Evolutionary conservation across 2,329 filamentous ascomycete genomes (phyloP).

Genomic region (Torrubiella hemipterigena): DNA sequence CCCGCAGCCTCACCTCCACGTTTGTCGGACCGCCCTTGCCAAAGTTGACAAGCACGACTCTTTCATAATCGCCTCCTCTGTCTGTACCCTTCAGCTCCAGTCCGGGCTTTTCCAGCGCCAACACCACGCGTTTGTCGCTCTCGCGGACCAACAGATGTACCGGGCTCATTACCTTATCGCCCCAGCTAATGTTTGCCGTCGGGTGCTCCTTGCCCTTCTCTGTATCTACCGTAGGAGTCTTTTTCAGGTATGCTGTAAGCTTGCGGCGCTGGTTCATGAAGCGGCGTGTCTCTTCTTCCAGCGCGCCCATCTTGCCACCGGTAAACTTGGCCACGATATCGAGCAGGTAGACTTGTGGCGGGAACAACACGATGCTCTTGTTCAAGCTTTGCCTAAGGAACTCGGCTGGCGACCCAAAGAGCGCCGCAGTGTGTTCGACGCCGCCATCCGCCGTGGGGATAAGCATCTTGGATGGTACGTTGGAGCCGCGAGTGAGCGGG

Average conservation of each 20-base stretch:
- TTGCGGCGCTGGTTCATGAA: slow-evolving; percentile 36
- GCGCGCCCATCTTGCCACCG: slow-evolving; percentile 13
- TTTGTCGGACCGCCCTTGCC: slow-evolving; percentile 35
- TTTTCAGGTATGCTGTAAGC: slow-evolving; percentile 41
- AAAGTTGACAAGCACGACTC: slow-evolving; percentile 46
- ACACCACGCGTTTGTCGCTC: slow-evolving; percentile 33
- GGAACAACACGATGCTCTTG: slow-evolving; percentile 72
- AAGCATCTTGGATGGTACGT: slow-evolving; percentile 33
- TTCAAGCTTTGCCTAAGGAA: slow-evolving; percentile 56
- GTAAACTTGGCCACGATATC: slow-evolving; percentile 44
- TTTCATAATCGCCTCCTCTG: slow-evolving; percentile 43
- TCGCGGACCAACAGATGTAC: slow-evolving; percentile 30
- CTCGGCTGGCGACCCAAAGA: slow-evolving; percentile 56
- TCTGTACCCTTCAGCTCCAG: slow-evolving; percentile 35
- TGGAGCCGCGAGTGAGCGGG: slow-evolving; percentile 34
- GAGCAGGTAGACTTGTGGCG: slow-evolving; percentile 74
- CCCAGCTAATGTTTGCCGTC: slow-evolving; percentile 39
- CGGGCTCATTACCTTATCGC: slow-evolving; percentile 50
- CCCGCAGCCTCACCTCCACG: slow-evolving; percentile 38
- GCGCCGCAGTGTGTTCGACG: slow-evolving; percentile 56
- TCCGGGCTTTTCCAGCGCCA: slow-evolving; percentile 47
- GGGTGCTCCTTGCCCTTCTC: slow-evolving; percentile 24
- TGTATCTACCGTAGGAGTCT: slow-evolving; percentile 27
- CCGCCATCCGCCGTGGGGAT: slow-evolving; percentile 63
- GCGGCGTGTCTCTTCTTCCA: slow-evolving; percentile 15